Evolutionary conservation across 2,329 filamentous ascomycete genomes (phyloP).

Genomic region (Penicillium corylophilum): DNA sequence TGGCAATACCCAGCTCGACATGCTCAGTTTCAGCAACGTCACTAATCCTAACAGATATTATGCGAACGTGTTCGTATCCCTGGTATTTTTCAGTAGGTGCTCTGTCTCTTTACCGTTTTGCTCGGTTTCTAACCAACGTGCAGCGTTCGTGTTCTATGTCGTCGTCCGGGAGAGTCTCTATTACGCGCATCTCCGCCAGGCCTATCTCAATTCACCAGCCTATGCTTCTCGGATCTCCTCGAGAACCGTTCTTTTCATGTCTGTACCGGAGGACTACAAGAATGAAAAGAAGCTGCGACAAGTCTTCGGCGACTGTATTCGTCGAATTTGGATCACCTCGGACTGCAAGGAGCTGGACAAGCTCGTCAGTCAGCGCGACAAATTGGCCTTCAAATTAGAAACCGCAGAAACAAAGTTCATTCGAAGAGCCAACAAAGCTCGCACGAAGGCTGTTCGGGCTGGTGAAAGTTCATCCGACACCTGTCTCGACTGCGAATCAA

Average conservation of each 20-base stretch:
- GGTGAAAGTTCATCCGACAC: constrained; percentile 21
- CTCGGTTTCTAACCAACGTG: constrained; percentile 7
- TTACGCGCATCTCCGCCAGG: constrained; percentile 87
- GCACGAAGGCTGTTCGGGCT: constrained; percentile 57
- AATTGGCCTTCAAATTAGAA: constrained; percentile 75
- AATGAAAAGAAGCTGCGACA: constrained; percentile 71
- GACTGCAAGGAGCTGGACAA: constrained; percentile 75
- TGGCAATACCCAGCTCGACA: constrained; percentile 66
- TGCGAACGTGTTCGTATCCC: constrained; percentile 73
- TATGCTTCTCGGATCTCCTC: constrained; percentile 85
- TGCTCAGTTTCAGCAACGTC: constrained; percentile 79
- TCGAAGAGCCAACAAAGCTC: constrained; percentile 69
- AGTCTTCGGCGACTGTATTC: constrained; percentile 79
- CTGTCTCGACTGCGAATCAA: constrained; percentile 31
- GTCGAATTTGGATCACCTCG: constrained; percentile 77
- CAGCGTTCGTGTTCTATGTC: constrained; percentile 77
- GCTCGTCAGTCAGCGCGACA: constrained; percentile 75
- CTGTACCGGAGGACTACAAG: constrained; percentile 75
- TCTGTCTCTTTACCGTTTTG: neutral
- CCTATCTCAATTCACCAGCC: constrained; percentile 80
- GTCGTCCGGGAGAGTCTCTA: constrained; percentile 85
- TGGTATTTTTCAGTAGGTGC: constrained; percentile 70
- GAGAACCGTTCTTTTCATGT: constrained; percentile 82
- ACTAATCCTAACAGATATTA: constrained; percentile 65
- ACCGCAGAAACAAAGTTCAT: constrained; percentile 84